Conservation (phyloP, 345 rosid genomes). For the Populus ilicifolia region DNA sequence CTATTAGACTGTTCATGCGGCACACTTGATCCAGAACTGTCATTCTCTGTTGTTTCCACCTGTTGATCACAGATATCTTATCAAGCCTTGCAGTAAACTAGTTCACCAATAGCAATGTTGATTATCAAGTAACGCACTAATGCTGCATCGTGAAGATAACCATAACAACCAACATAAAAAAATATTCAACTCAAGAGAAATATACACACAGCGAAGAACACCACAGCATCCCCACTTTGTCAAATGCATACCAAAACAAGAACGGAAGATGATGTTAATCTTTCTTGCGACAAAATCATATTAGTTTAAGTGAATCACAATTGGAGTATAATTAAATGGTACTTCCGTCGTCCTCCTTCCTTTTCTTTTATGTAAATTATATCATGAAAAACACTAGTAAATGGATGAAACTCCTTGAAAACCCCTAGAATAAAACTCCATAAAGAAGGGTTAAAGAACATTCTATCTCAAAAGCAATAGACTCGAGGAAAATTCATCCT, state of each 20-base stretch:
- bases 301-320: too few species aligned
- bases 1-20: slow-evolving; percentile 10
- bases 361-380: too few species aligned
- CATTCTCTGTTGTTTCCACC: slow-evolving; percentile 42
- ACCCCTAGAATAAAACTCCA: too few species aligned
- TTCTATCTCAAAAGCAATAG: too few species aligned
- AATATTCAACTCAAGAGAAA: not conserved
- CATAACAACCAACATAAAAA: not conserved
- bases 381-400: too few species aligned
- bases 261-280: too few species aligned
- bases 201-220: not conserved
- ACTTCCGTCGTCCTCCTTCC: too few species aligned
- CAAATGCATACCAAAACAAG: not conserved
- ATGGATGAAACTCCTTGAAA: too few species aligned
- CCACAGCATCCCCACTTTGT: not conserved
- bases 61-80: slow-evolving; percentile 29
- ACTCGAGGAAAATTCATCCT: too few species aligned
- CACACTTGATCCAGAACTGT: slow-evolving; percentile 21
- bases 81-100: slow-evolving; percentile 20
- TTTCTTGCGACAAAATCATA: too few species aligned
- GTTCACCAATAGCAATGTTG: not conserved
- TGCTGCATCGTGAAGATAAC: not conserved
- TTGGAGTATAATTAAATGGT: too few species aligned
- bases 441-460: too few species aligned
- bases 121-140: slow-evolving; percentile 1